Evolutionary conservation across 73 alveolate genomes (phyloP).

Genomic region (Blepharisma japonicum): DNA sequence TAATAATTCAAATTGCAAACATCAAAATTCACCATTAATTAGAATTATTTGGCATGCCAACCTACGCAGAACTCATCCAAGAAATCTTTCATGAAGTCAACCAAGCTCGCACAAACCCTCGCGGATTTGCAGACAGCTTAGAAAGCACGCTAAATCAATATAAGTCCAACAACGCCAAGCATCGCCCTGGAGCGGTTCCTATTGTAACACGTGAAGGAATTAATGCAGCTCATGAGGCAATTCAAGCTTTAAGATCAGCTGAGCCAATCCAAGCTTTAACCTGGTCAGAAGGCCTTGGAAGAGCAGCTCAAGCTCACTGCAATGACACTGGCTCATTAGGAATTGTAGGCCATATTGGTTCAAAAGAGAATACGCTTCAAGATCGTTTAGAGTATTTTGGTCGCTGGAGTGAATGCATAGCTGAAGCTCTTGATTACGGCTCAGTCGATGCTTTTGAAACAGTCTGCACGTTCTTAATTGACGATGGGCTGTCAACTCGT

Average conservation of each 20-base stretch:
- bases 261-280: neutral
- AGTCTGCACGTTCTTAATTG: neutral
- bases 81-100: neutral
- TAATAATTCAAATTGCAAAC: too few species aligned
- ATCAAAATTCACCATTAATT: too few species aligned
- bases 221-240: neutral
- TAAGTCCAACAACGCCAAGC: neutral
- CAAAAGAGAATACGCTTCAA: neutral
- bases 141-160: neutral
- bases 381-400: neutral
- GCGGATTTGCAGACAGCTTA: neutral
- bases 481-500: constrained; percentile 6
- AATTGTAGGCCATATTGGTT: constrained; percentile 6
- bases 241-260: neutral
- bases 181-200: constrained; percentile 1
- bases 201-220: constrained; percentile 5
- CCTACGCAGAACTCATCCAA: neutral
- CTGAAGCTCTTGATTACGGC: constrained; percentile 20
- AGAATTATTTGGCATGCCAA: neutral
- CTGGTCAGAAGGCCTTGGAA: constrained; percentile 4
- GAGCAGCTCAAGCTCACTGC: neutral
- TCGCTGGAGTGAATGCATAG: constrained; percentile 7
- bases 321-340: constrained; percentile 10
- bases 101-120: constrained; percentile 16
- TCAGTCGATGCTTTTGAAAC: neutral